phyloP scores from a whole-genome alignment of 352 stramenopile genomes.

The Phytophthora capsici region DNA sequence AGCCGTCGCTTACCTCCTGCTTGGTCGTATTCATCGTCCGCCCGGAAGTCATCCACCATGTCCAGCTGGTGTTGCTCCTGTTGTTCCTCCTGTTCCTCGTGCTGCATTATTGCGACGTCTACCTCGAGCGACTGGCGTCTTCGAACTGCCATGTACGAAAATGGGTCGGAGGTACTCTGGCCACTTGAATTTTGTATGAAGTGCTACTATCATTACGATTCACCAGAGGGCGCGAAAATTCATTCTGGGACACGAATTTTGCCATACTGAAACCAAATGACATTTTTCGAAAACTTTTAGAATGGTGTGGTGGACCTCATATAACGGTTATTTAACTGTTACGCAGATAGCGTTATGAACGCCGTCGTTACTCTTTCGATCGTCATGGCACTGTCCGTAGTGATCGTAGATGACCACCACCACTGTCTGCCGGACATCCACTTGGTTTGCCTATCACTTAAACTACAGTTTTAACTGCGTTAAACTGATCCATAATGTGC shows the following conservation, averaged over 20 bases:
- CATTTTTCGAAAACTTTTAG: slow-evolving; percentile 13
- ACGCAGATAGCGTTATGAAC: too few species aligned
- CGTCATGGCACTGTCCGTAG: slow-evolving; percentile 40
- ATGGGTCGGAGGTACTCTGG: not conserved
- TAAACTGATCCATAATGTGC: slow-evolving; percentile 5
- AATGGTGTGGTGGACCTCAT: slow-evolving; percentile 10
- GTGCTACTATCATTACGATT: not conserved
- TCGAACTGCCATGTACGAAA: slow-evolving; percentile 15
- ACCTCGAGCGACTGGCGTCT: slow-evolving; percentile 30
- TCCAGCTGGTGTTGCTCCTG: slow-evolving; percentile 21
- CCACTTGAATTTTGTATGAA: slow-evolving; percentile 13
- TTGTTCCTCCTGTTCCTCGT: slow-evolving; percentile 18
- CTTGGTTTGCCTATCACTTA: slow-evolving; percentile 36
- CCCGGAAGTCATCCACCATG: slow-evolving; percentile 36
- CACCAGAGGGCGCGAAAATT: slow-evolving; percentile 23
- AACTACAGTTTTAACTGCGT: not conserved
- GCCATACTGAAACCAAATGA: slow-evolving; percentile 25
- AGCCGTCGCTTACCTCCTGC: slow-evolving; percentile 36
- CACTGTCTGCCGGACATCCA: slow-evolving; percentile 80
- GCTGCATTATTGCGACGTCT: slow-evolving; percentile 31
- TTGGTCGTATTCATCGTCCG: slow-evolving; percentile 31
- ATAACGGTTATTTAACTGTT: not conserved
- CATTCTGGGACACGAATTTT: slow-evolving; percentile 7
- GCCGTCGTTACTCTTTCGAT: not conserved
- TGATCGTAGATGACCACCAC: slow-evolving; percentile 84